Evolutionary conservation across 1,139 yeast species (phyloP), one percentile per base, ranked within the genome.

Genomic region (Hyphopichia buzzinii): DNA sequence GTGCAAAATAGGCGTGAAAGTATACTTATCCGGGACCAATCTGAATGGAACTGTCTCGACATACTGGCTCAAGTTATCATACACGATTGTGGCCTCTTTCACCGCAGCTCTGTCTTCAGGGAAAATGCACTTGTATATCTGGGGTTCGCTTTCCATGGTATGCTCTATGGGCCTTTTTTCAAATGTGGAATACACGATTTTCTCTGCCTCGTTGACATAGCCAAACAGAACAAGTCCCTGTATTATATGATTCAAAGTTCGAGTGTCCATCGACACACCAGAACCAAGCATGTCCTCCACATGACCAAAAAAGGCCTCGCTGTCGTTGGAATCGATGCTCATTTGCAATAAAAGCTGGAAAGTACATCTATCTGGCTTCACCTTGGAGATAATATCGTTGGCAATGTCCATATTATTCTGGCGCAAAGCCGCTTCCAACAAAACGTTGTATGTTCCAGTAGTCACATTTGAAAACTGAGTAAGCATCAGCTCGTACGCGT

Each of bases 11-110:
- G 51, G 49, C n/a, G 52, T 39, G 37, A 62, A 64, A 1, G 70
- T 59, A 4, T 43, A 44, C 30, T 59, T 57, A 12, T 55, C 57
- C 0, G 69, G 64, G 2, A 46, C 38, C 3, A 60, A 30, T 21
- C 39, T 34, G 24, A 46, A 49, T 7, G 10, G 41, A 26, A 3
- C 36, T 31, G 7, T 33, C 39, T 2, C 30, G 14, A 12, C 39
- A 47, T 78, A 70, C 21, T 65, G 58, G 13, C 38, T 39, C 19
- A 62, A 35, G 21, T 43, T 48, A 16, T 53, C 56, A 32, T 49
- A 55, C 14, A 50, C 44, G 13, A 36, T 35, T 12, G 57, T 33
- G 36, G 55, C 44, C 17, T 46, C 42, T 5, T 48, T 42, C 34
- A 59, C 49, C 3, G 36, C 16, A 7, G 26, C 17, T 17, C 46